These are phyloP conservation scores for Colletotrichum lentis DNA, from an alignment of 2,329 filamentous ascomycete species.

Conservation along the genomic window DNA sequence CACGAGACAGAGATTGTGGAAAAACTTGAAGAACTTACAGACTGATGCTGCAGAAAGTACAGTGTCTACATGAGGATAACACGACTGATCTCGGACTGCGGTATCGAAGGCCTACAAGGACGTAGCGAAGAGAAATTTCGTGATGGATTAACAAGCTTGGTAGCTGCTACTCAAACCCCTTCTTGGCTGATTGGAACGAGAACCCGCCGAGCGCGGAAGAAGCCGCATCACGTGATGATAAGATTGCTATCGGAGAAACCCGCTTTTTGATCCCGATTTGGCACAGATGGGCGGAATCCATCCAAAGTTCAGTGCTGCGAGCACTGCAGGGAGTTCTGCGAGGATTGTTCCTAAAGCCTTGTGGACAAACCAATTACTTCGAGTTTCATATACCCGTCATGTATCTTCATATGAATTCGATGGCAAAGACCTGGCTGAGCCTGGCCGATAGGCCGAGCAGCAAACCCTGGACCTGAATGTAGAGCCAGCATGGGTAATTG, in stretches of 20 bases:
- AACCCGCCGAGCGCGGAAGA: slow-evolving; percentile 18
- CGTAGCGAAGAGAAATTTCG: slow-evolving; percentile 31
- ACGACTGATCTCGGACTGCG: background rate
- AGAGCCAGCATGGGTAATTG: background rate
- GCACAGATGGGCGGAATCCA: background rate
- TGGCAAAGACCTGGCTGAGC: too few species aligned
- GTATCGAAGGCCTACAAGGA: slow-evolving; percentile 10
- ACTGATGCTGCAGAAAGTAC: slow-evolving; percentile 20
- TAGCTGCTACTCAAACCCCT: slow-evolving; percentile 31
- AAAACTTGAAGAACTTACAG: slow-evolving; percentile 27
- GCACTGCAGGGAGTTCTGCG: too few species aligned
- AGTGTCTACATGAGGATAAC: slow-evolving; percentile 32
- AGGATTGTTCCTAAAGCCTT: background rate
- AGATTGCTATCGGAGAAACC: background rate
- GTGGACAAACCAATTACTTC: background rate
- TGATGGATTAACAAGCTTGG: slow-evolving; percentile 25
- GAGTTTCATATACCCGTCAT: too few species aligned
- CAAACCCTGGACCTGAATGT: too few species aligned
- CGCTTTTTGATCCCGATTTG: background rate
- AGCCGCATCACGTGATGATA: slow-evolving; percentile 35
- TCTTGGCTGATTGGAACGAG: slow-evolving; percentile 30
- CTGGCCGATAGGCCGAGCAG: background rate
- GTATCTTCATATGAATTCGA: too few species aligned
- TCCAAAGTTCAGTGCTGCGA: background rate
- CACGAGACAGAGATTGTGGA: background rate